phyloP scores from a whole-genome alignment of 805 yeast species.

The Candida sonorensis region DNA sequence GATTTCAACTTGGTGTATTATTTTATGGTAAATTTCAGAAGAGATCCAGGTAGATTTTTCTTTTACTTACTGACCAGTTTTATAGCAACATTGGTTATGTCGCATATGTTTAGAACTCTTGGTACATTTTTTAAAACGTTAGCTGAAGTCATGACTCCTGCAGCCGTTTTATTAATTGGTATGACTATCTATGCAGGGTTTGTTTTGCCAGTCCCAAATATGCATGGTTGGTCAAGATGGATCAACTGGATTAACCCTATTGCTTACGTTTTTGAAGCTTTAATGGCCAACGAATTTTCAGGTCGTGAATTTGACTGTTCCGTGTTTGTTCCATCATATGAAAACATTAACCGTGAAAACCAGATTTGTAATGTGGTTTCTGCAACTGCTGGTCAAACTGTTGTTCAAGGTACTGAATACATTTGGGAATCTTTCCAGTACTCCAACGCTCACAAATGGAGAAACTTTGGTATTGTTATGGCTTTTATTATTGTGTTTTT shows the following conservation, averaged over 20 bases:
- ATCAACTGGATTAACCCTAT: conserved; percentile 51
- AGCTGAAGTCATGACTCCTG: conserved; percentile 51
- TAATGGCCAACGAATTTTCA: conserved; percentile 52
- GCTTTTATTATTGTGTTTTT: conserved; percentile 53
- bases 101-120: conserved; percentile 43
- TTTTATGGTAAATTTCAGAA: conserved; percentile 46
- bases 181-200: conserved; percentile 48
- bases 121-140: conserved; percentile 42
- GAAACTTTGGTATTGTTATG: conserved; percentile 66
- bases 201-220: conserved; percentile 44
- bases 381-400: conserved; percentile 43
- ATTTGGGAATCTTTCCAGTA: conserved; percentile 43
- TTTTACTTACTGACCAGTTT: conserved; percentile 39
- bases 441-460: conserved; percentile 59
- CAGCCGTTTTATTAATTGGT: conserved; percentile 41
- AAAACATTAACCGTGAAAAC: conserved; percentile 10
- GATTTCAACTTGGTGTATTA: conserved; percentile 41
- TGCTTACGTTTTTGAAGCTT: conserved; percentile 49
- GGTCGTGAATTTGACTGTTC: conserved; percentile 41
- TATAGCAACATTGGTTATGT: conserved; percentile 41
- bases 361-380: conserved; percentile 41
- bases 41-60: conserved; percentile 48
- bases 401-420: conserved; percentile 57
- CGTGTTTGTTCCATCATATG: conserved; percentile 39
- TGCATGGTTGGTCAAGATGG: conserved; percentile 61